phyloP scores from a whole-genome alignment of 2,329 filamentous ascomycete genomes.

The Magnaporthiopsis rhizophila region DNA sequence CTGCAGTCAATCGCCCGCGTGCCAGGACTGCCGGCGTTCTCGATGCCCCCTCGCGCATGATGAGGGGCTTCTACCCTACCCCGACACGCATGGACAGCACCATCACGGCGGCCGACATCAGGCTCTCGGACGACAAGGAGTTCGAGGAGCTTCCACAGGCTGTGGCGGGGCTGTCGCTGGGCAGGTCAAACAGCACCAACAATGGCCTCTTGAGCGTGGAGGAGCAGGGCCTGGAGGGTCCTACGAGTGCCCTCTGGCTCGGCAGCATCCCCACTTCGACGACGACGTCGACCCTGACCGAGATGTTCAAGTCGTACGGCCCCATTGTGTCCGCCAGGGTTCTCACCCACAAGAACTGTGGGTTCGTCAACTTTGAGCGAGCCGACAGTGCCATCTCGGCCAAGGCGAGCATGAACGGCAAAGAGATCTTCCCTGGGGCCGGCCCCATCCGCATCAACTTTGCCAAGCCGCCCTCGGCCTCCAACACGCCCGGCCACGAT shows the following conservation, averaged over 20 bases:
- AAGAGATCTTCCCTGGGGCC: conserved; percentile 96
- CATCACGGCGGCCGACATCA: conserved; percentile 67
- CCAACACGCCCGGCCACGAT: conserved; percentile 81
- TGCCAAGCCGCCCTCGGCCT: conserved; percentile 87
- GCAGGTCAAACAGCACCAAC: conserved; percentile 56
- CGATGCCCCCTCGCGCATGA: conserved; percentile 63
- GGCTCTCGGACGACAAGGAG: conserved; percentile 65
- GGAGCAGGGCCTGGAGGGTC: conserved; percentile 75
- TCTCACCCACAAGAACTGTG: conserved; percentile 96
- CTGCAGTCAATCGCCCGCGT: conserved; percentile 72
- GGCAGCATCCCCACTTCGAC: conserved; percentile 96
- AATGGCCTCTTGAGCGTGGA: conserved; percentile 63
- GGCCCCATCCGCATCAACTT: conserved; percentile 95
- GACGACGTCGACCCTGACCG: conserved; percentile 86
- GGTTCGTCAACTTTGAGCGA: conserved; percentile 95
- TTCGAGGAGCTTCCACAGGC: conserved; percentile 76
- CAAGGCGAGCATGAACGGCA: conserved; percentile 82
- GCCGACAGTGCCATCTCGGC: conserved; percentile 86
- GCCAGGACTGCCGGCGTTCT: conserved; percentile 88
- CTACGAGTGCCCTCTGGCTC: conserved; percentile 91
- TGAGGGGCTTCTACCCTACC: conserved; percentile 69
- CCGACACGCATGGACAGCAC: conserved; percentile 65
- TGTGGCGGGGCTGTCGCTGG: conserved; percentile 71
- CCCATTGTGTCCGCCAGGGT: conserved; percentile 87
- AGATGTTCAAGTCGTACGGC: conserved; percentile 92